Evolutionary conservation across 257 asterid genomes (phyloP).

Genomic region (Solanum chiquidenum): DNA sequence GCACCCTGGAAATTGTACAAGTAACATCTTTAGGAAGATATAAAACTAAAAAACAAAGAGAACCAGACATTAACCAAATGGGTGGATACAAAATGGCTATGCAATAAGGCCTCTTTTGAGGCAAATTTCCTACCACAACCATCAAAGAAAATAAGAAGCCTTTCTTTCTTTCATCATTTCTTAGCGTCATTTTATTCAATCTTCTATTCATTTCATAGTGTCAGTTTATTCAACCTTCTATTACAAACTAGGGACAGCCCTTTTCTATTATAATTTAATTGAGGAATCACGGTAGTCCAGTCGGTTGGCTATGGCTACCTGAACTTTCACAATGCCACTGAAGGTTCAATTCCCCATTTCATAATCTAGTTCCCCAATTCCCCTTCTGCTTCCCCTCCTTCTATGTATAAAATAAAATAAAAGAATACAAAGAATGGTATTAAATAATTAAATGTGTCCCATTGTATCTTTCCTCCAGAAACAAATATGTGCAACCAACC

Average conservation of each 20-base stretch:
- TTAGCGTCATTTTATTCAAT: not conserved
- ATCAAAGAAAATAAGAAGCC: not conserved
- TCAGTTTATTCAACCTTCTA: not conserved
- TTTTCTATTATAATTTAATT: not conserved
- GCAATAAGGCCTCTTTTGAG: not conserved
- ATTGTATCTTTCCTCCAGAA: not conserved
- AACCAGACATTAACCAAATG: not conserved
- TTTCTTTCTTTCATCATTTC: not conserved
- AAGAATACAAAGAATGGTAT: not conserved
- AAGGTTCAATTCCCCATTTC: not conserved
- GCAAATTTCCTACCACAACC: not conserved
- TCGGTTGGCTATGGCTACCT: not conserved
- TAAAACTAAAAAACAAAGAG: not conserved
- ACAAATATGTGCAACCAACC: not conserved
- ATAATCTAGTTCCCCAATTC: not conserved
- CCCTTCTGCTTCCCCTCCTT: not conserved
- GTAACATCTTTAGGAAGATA: not conserved
- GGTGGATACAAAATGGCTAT: not conserved
- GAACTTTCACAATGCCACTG: not conserved
- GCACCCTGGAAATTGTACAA: slow-evolving; percentile 52
- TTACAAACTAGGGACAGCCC: not conserved
- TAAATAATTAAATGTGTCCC: not conserved
- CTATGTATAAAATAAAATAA: not conserved
- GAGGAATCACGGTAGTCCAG: not conserved
- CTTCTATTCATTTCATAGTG: not conserved